Percentiles rank a stretch among this genome's conserved stretches.
Conservation (phyloP, 1,284 basidiomycete genomes). For the Trichosporon ovoides region DNA sequence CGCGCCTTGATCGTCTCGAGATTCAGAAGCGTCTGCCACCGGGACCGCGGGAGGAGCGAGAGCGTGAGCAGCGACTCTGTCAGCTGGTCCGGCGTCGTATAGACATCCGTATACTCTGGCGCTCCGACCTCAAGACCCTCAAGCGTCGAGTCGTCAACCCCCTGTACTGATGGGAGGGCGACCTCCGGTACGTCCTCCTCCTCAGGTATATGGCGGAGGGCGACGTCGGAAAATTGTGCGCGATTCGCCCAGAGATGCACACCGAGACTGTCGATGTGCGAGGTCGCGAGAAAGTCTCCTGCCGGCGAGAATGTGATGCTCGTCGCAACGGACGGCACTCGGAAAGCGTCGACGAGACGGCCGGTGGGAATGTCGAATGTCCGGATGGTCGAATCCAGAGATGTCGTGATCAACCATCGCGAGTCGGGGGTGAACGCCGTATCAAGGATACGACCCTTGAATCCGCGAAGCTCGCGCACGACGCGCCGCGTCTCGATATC, state of each 20-base stretch:
- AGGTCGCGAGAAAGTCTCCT: conserved; percentile 90
- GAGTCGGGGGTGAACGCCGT: conserved; percentile 88
- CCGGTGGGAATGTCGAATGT: conserved; percentile 96
- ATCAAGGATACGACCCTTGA: conserved; percentile 74
- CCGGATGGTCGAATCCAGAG: conserved; percentile 84
- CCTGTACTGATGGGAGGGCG: conserved; percentile 76
- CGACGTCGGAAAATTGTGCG: conserved; percentile 82
- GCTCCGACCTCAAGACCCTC: conserved; percentile 62
- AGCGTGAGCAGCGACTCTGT: conserved; percentile 83
- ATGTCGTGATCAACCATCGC: conserved; percentile 82
- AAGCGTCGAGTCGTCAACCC: conserved; percentile 63
- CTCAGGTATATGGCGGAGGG: conserved; percentile 65
- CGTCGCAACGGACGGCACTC: conserved; percentile 81
- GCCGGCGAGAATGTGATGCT: conserved; percentile 89
- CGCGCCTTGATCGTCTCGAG: conserved; percentile 94
- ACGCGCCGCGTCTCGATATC: conserved; percentile 85
- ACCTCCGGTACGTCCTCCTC: conserved; percentile 69
- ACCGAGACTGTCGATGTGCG: conserved; percentile 89
- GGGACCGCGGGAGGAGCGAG: conserved; percentile 81
- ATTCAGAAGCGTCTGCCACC: conserved; percentile 95
- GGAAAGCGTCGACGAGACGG: conserved; percentile 84
- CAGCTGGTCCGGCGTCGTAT: conserved; percentile 77
- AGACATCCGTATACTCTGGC: conserved; percentile 58
- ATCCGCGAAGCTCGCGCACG: conserved; percentile 81
- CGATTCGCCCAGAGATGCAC: conserved; percentile 96